Base-by-base conservation (phyloP, 2,329 filamentous ascomycete genomes). In the Basipetospora sp. region DNA sequence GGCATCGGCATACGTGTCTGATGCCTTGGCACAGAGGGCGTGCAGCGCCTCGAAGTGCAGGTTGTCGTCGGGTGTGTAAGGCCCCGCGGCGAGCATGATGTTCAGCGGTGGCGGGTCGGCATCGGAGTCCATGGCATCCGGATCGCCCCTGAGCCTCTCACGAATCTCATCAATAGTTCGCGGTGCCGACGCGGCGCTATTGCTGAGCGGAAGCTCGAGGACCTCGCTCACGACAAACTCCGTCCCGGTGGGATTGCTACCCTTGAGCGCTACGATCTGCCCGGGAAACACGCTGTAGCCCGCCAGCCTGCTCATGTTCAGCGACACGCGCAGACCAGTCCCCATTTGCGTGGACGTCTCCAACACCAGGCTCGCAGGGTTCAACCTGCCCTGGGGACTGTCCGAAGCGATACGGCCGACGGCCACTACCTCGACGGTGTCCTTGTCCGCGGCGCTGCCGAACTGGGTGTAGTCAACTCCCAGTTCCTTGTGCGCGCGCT, bases 351-450 rank as follows among this genome's bases (percentile, higher is more conserved):
- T 69, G 17, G 86, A 93, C 15, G 80, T 88, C 59, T 98, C 90
- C 2, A 98, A 67, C 3, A 94, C 78, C 14, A 96, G 60, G 2
- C 85, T 93, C 1, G 85, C 79, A 1, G 77, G 65, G 52, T 94
- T 96, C 13, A 94, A 69, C 52, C 79, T 90, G 13, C 85, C 87
- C 55, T 90, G 84, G n/a, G 71, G 58, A 3, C 80, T 77, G 58
- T 98, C 90, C 1, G 79, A 93, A 3, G 84, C 86, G 50, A 98
- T 92, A 29, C 90, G 75, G 4, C 90, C 90, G 1, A 98, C 82
- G 3, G 86, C 86, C 15, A 96, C 74, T 26, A 96, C 75, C 50
- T 94, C 85, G 16, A 74, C 78, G 2, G 85, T 92, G 46, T 83
- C 83, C 55, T 92, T 81, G 38, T 71, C 76, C 16, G 84, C 82